A percentile compares a stretch with the other conserved stretches of the same genome.
phyloP scores from a whole-genome alignment of 169 alveolate genomes.

The Eimeria acervulina region DNA sequence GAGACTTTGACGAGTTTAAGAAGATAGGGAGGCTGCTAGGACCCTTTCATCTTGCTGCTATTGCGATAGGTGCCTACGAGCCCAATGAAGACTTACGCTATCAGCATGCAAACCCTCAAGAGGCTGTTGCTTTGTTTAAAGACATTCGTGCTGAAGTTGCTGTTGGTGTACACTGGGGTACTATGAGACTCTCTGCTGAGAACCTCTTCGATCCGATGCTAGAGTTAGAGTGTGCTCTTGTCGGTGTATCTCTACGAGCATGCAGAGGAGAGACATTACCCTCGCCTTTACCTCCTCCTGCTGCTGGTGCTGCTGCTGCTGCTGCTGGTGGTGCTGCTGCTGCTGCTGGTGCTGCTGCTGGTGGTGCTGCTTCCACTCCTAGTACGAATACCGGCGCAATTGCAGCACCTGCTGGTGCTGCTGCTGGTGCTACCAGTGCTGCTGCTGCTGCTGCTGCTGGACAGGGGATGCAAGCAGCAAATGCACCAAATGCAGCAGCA shows the following conservation, averaged over 20 bases:
- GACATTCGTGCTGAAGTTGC: conserved; percentile 70
- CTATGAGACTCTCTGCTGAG: conserved; percentile 67
- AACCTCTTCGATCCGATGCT: conserved; percentile 79
- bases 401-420: too few species aligned
- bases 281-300: too few species aligned
- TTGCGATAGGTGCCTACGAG: conserved; percentile 80
- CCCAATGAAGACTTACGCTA: conserved; percentile 72
- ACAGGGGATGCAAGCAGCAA: too few species aligned
- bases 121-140: conserved; percentile 14
- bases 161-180: conserved; percentile 81
- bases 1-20: conserved; percentile 64
- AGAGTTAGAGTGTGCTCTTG: conserved; percentile 70
- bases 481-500: too few species aligned
- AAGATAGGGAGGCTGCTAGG: conserved; percentile 63
- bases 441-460: too few species aligned
- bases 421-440: too few species aligned
- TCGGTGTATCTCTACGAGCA: background rate
- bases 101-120: conserved; percentile 78
- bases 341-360: too few species aligned
- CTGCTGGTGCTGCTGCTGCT: too few species aligned
- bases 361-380: too few species aligned
- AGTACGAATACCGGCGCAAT: too few species aligned
- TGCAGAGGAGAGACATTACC: conserved; percentile 39
- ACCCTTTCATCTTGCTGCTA: conserved; percentile 77
- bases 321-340: too few species aligned